Evolutionary conservation across 805 yeast species (phyloP).

Genomic region (Candida insectorum): DNA sequence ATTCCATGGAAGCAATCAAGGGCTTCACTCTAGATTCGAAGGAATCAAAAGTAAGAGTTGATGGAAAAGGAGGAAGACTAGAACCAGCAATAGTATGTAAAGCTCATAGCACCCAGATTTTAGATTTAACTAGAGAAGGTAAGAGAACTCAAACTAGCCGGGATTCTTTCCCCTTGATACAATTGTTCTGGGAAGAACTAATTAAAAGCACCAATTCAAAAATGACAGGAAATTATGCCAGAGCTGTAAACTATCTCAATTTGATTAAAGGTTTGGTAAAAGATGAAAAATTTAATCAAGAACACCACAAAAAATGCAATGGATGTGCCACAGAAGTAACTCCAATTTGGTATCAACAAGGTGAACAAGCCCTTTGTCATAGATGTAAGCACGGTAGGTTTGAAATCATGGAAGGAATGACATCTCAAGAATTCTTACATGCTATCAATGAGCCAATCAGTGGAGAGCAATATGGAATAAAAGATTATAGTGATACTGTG

Average conservation of each 20-base stretch:
- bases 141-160: constrained; percentile 22
- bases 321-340: constrained; percentile 18
- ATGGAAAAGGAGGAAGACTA: constrained; percentile 34
- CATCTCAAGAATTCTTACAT: constrained; percentile 15
- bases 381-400: constrained; percentile 23
- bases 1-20: too few species aligned
- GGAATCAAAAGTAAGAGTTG: constrained; percentile 23
- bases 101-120: constrained; percentile 26
- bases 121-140: constrained; percentile 15
- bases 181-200: constrained; percentile 37
- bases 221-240: constrained; percentile 31
- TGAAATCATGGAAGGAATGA: constrained; percentile 11
- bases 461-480: constrained; percentile 32
- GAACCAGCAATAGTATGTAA: constrained; percentile 45
- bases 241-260: constrained; percentile 27
- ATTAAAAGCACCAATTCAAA: constrained; percentile 10
- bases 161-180: constrained; percentile 36
- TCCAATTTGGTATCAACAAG: constrained; percentile 36
- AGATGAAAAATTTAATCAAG: neutral
- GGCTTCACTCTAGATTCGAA: constrained; percentile 49
- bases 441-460: constrained; percentile 25
- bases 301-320: constrained; percentile 1
- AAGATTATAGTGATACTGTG: constrained; percentile 20
- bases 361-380: constrained; percentile 22
- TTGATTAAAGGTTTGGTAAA: too few species aligned